Evolutionary conservation across 805 yeast species (phyloP), one percentile per base, ranked within the genome.

Genomic region (Pichia deserticola): DNA sequence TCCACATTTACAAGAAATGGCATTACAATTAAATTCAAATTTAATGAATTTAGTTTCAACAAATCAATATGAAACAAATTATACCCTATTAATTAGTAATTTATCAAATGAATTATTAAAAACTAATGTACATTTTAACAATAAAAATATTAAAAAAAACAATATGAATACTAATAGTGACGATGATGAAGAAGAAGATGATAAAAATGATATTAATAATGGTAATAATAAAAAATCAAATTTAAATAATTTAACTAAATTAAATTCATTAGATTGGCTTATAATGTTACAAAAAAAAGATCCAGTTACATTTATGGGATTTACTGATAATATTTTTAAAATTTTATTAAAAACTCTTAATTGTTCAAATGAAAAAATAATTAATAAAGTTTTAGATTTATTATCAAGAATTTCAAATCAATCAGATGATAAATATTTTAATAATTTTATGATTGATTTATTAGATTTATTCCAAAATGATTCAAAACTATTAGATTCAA

Each of bases 191-290:
- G 20, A 20, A 2, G 33, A 15, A 5, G 27, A 9, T n/a, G 35
- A 43, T 6, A 35, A 32, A 12, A 42, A 15, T 11, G 27, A 9
- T n/a, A 43, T 35, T 43, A 35, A 15, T 25, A 40, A 40, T n/a
- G 82, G 79, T 54, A 88, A 85, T 2, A 36, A 29, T 9, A 35
- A 32, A 12, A 48, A 42, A 15, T 36, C 43, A 13, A 38, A 35
- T 11, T 34, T 41, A 6, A 49, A 47, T 28, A 44, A 39, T 39
- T 80, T 82, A 32, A 86, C 97, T 0, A 76, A 93, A 51, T 75
- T 89, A 35, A 88, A 95, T 0, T 83, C 93, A 28, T 69, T 93
- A 36, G 96, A 90, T 55, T 93, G 99, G 99, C 71, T 93, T 34
- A 80, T 82, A 13, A 79, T 88, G 75, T 72, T 93, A 39, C 92